Percentiles rank a stretch among this genome's conserved stretches.
Conservation (phyloP, 2,329 filamentous ascomycete species). For the Stagonosporopsis cucurbitacearum region DNA sequence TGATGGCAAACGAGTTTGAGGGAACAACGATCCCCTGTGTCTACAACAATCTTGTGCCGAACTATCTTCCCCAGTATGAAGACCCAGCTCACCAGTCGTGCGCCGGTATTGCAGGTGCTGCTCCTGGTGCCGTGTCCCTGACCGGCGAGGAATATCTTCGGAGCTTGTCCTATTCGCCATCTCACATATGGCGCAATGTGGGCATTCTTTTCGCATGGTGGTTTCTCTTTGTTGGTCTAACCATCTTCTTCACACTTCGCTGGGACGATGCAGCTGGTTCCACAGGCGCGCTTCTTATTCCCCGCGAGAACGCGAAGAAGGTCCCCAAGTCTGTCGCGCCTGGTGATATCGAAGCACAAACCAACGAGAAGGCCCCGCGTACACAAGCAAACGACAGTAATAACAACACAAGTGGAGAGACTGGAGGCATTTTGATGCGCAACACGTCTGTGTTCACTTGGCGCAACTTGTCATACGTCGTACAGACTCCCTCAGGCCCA, state of each 20-base stretch:
- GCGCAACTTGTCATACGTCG: constrained; percentile 64
- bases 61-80: constrained; percentile 56
- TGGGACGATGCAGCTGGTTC: constrained; percentile 64
- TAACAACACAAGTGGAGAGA: neutral
- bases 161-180: constrained; percentile 54
- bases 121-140: constrained; percentile 56
- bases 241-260: constrained; percentile 62
- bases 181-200: constrained; percentile 48
- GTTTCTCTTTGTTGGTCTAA: constrained; percentile 58
- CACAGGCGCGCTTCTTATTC: constrained; percentile 64
- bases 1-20: constrained; percentile 73
- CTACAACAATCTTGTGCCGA: constrained; percentile 58
- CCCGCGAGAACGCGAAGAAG: constrained; percentile 52
- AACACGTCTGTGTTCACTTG: constrained; percentile 75
- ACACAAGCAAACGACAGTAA: neutral
- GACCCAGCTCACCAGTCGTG: constrained; percentile 58
- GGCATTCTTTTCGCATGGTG: constrained; percentile 55
- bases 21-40: constrained; percentile 56
- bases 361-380: constrained; percentile 24
- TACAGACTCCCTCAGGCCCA: constrained; percentile 51
- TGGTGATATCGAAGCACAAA: constrained; percentile 59
- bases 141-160: constrained; percentile 65
- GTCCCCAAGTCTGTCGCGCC: constrained; percentile 29
- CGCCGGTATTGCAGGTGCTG: constrained; percentile 64
- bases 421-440: constrained; percentile 58